These are phyloP conservation scores for Solanum clarkiae DNA, from an alignment of 257 asterid species.

Conservation along the genomic window DNA sequence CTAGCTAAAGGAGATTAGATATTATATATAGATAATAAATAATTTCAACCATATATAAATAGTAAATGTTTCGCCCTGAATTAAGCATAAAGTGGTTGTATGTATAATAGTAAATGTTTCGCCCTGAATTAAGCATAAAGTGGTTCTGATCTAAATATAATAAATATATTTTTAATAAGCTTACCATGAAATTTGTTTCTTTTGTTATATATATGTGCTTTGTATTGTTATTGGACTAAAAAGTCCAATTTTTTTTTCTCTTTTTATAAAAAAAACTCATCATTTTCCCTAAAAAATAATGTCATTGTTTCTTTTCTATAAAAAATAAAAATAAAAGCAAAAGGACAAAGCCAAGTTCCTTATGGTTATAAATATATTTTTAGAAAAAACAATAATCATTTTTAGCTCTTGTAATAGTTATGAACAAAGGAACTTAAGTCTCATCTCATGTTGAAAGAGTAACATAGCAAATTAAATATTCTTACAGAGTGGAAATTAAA, in stretches of 20 bases:
- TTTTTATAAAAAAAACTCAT: neutral
- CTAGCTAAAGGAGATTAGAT: rapidly evolving
- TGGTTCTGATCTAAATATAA: too few species aligned
- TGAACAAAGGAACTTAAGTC: too few species aligned
- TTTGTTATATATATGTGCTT: neutral
- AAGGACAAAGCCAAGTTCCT: neutral
- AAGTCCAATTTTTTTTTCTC: neutral
- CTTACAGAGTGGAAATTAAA: neutral
- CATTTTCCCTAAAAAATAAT: neutral
- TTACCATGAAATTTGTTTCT: neutral
- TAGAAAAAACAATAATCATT: too few species aligned
- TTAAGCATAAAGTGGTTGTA: too few species aligned
- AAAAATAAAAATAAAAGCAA: too few species aligned
- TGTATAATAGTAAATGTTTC: too few species aligned
- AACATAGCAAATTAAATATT: neutral
- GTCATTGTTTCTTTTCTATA: neutral
- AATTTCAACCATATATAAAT: too few species aligned
- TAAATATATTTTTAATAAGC: neutral
- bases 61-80: too few species aligned
- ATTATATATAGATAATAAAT: too few species aligned
- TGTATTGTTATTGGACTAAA: neutral
- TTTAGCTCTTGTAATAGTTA: too few species aligned
- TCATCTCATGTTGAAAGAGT: neutral
- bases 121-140: too few species aligned
- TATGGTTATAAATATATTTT: too few species aligned